A percentile compares a stretch with the other conserved stretches of the same genome.
Evolutionary conservation across 495 filamentous ascomycete genomes (phyloP).

Genomic region (Immersiella caudata): DNA sequence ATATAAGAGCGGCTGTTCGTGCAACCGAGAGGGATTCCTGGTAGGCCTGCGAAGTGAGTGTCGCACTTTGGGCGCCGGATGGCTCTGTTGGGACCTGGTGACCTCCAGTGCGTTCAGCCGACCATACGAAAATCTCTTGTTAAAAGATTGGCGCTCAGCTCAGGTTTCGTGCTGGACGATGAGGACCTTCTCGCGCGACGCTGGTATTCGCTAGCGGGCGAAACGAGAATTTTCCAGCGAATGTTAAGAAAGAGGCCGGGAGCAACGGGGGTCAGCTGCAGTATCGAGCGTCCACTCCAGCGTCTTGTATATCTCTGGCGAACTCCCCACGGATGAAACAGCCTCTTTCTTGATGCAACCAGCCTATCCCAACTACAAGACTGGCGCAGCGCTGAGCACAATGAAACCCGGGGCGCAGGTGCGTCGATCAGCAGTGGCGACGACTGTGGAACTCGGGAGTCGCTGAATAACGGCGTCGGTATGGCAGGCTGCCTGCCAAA

Average conservation of each 20-base stretch:
- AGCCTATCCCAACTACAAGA: not conserved
- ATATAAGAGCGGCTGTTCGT: slow-evolving; percentile 26
- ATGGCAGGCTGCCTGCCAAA: not conserved
- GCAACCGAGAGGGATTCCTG: slow-evolving; percentile 1
- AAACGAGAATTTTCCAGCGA: too few relatives aligned
- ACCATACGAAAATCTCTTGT: not conserved
- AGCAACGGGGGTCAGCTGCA: not conserved
- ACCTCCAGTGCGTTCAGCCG: not conserved
- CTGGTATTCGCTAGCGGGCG: not conserved
- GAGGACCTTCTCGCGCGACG: not conserved
- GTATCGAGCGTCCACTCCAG: not conserved
- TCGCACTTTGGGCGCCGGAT: slow-evolving; percentile 14
- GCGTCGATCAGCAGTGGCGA: not conserved
- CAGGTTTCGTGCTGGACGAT: not conserved
- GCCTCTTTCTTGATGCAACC: too few relatives aligned
- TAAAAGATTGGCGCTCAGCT: slow-evolving; percentile 7
- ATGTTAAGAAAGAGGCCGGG: not conserved
- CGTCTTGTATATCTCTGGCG: not conserved
- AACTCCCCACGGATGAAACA: not conserved
- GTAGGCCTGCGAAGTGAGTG: slow-evolving; percentile 12
- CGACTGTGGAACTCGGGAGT: not conserved
- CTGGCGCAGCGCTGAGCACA: not conserved
- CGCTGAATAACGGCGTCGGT: slow-evolving; percentile 14
- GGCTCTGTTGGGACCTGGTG: slow-evolving; percentile 6
- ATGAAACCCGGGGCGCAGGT: not conserved